These are phyloP conservation scores for Taiozyma sp. DNA, from an alignment of 1,139 yeast species.

Conservation along the genomic window DNA sequence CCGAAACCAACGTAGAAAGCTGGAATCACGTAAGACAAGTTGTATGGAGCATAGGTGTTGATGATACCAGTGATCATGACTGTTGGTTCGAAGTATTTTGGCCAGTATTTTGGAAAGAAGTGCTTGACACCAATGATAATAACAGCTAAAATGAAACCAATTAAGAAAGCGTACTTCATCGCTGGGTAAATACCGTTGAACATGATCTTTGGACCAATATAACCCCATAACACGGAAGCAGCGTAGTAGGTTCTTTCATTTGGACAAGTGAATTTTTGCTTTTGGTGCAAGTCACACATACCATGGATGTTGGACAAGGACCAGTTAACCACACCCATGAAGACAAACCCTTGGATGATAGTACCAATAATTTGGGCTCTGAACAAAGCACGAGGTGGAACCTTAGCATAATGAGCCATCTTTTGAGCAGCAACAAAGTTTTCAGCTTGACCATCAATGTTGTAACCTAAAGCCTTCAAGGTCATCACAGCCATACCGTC, in stretches of 20 bases:
- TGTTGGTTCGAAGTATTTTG: constrained; percentile 43
- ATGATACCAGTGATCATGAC: constrained; percentile 43
- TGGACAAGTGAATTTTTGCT: constrained; percentile 41
- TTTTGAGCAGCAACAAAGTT: constrained; percentile 52
- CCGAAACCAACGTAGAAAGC: constrained; percentile 43
- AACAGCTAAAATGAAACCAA: constrained; percentile 45
- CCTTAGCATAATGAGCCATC: constrained; percentile 53
- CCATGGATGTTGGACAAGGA: constrained; percentile 41
- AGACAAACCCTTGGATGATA: constrained; percentile 41
- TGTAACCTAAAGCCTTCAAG: constrained; percentile 54
- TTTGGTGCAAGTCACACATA: constrained; percentile 42
- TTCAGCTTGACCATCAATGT: constrained; percentile 60
- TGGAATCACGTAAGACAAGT: constrained; percentile 48
- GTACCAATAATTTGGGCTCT: constrained; percentile 51
- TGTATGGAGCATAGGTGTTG: constrained; percentile 43
- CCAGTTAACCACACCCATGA: constrained; percentile 52
- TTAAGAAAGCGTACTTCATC: constrained; percentile 46
- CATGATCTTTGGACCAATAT: constrained; percentile 61
- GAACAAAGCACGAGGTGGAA: constrained; percentile 60
- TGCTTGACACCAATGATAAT: constrained; percentile 39
- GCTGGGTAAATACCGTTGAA: constrained; percentile 47
- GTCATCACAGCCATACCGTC: constrained; percentile 58
- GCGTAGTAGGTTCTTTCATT: constrained; percentile 42
- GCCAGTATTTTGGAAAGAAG: constrained; percentile 30
- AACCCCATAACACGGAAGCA: constrained; percentile 58